Base-by-base conservation (phyloP, 108 stramenopile species). In the Cyclotella sp. region DNA sequence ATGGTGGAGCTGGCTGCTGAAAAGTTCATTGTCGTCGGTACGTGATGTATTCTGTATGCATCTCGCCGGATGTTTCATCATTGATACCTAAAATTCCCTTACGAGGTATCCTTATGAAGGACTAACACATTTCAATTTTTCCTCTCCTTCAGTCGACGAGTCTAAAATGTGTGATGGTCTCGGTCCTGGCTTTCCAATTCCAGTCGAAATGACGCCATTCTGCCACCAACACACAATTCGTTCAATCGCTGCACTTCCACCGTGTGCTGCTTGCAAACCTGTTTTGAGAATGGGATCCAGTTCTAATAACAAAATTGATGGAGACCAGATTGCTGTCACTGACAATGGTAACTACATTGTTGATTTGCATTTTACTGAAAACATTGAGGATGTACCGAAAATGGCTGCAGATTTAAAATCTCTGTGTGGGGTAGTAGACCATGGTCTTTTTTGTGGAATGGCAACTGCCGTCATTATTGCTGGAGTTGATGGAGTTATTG, bases 301-400 rank as follows among this genome's bases (percentile, higher is more conserved):
- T n/a, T 80, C 89, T 26, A 90, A 81, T 83, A 97, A 97, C 81
- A 60, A 89, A 61, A 53, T 62, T 57, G 99, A 98, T 70, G 97
- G 94, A 40, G 96, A 96, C 83, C 92, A 99, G 81, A 97, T 97
- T 66, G 97, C 97, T 39, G 90, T 99, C 21, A 98, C 99, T 26
- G 97, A 97, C 86, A 98, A 97, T 76, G 96, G 97, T 73, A 98
- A 98, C 86, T 98, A 99, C 90, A 97, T 99, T 77, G 94, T 99
- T 6, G 99, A 99, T 82, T 86, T 98, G 34, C 94, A 98, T 83
- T 99, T 99, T 75, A 94, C 84, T 15, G 87, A 93, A 52, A 86
- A 95, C 24, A 97, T 99, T 79, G 86, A 87, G 85, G 97, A 98
- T 82, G 89, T 93, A 21, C 77, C 84, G 44, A 85, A 73, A 49